These are phyloP conservation scores for Omphalotus olearius DNA, from an alignment of 1,284 basidiomycete genomes.

Conservation along the genomic window DNA sequence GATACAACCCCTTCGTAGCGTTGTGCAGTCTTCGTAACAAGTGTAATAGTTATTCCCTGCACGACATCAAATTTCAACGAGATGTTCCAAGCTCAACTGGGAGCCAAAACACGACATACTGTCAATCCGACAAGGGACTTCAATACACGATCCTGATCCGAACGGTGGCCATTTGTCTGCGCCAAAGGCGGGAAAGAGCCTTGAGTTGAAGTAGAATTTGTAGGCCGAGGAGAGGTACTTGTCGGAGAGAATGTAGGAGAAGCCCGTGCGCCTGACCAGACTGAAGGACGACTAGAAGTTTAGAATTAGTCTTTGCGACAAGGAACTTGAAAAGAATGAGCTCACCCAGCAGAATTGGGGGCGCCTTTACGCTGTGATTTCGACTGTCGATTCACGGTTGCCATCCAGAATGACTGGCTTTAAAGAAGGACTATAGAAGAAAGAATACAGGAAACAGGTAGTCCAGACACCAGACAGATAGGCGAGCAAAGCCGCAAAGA, in stretches of 20 bases:
- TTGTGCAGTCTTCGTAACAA: constrained; percentile 60
- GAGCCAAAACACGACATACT: constrained; percentile 36
- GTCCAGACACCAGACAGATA: constrained; percentile 35
- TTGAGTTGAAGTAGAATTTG: constrained; percentile 34
- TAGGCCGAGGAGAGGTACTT: constrained; percentile 43
- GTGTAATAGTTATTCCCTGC: constrained; percentile 71
- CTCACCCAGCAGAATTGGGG: constrained; percentile 55
- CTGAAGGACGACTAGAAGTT: constrained; percentile 44
- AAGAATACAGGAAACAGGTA: constrained; percentile 23
- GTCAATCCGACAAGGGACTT: constrained; percentile 61
- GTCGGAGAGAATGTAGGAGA: constrained; percentile 64
- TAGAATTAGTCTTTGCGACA: constrained; percentile 6
- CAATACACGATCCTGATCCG: constrained; percentile 54
- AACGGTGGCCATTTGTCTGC: constrained; percentile 43
- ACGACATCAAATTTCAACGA: constrained; percentile 4
- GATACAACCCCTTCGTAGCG: constrained; percentile 69
- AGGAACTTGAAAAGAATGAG: constrained; percentile 15
- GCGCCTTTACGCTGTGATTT: constrained; percentile 56
- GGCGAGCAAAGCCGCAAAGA: constrained; percentile 22
- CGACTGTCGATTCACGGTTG: constrained; percentile 54
- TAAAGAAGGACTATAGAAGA: constrained; percentile 27
- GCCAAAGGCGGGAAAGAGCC: constrained; percentile 47
- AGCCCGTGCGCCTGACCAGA: constrained; percentile 59
- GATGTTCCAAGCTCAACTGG: constrained; percentile 4
- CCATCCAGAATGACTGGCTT: constrained; percentile 40